phyloP scores from a whole-genome alignment of 139 green algal genomes.

The Pleodorina starrii region DNA sequence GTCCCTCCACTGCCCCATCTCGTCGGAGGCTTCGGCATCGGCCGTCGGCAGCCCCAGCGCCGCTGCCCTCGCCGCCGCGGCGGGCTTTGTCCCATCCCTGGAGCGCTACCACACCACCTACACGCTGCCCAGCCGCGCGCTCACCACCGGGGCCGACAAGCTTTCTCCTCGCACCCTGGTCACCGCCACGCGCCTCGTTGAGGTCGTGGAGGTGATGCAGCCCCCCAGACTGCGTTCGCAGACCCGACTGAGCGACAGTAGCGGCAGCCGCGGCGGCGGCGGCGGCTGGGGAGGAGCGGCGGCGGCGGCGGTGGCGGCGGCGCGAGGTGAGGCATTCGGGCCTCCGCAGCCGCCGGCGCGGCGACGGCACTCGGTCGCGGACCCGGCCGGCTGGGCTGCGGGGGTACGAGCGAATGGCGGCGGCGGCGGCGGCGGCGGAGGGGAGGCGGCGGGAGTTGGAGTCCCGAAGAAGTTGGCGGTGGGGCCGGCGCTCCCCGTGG shows the following conservation, averaged over 20 bases:
- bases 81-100: background rate
- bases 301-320: background rate
- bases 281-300: background rate
- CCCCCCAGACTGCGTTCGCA: background rate
- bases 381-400: background rate
- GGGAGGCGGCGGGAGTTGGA: background rate
- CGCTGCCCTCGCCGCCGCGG: background rate
- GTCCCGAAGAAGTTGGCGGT: background rate
- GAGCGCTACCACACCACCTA: slow-evolving; percentile 40
- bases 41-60: background rate
- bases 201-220: slow-evolving; percentile 46
- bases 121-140: slow-evolving; percentile 20
- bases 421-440: background rate
- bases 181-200: slow-evolving; percentile 5
- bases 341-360: background rate
- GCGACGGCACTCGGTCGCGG: background rate
- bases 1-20: background rate
- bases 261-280: background rate
- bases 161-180: background rate
- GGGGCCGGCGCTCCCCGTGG: background rate
- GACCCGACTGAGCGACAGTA: background rate
- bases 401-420: background rate
- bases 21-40: background rate
- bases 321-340: background rate
- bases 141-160: background rate